These are phyloP conservation scores for Lachancea waltii DNA, from an alignment of 805 yeast genomes.

Conservation along the genomic window DNA sequence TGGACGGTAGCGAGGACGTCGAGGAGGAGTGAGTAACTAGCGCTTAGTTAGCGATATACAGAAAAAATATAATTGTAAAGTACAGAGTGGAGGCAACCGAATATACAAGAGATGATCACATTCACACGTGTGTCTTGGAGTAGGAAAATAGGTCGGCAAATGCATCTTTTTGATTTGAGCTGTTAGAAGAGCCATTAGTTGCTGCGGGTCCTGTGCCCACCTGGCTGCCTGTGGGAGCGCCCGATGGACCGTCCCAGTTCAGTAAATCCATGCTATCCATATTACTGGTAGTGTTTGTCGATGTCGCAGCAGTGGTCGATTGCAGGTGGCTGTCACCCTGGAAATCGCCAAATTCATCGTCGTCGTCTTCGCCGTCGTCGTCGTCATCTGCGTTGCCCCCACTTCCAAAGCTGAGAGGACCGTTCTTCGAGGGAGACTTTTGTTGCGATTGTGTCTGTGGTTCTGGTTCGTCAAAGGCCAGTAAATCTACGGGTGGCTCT, in stretches of 20 bases:
- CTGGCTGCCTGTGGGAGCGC: slow-evolving; percentile 13
- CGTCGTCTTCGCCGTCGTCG: slow-evolving; percentile 24
- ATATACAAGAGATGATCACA: slow-evolving; percentile 15
- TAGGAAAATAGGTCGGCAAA: slow-evolving; percentile 28
- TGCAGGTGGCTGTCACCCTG: slow-evolving; percentile 26
- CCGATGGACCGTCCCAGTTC: slow-evolving; percentile 8
- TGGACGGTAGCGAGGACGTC: slow-evolving; percentile 65
- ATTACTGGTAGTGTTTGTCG: slow-evolving; percentile 3
- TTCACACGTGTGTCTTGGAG: slow-evolving; percentile 28
- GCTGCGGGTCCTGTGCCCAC: slow-evolving; percentile 2
- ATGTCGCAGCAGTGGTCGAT: slow-evolving; percentile 12
- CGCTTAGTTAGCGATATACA: neutral
- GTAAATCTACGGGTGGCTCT: slow-evolving; percentile 24
- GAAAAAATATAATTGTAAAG: slow-evolving; percentile 5
- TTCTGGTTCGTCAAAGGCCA: slow-evolving; percentile 25
- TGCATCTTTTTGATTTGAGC: slow-evolving; percentile 15
- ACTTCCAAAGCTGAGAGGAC: too few species aligned
- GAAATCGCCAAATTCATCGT: slow-evolving; percentile 36
- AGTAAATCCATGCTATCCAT: slow-evolving; percentile 7
- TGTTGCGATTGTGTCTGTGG: neutral
- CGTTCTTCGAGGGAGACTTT: neutral
- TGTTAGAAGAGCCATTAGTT: neutral
- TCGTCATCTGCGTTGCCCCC: too few species aligned
- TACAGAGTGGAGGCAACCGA: slow-evolving; percentile 2
- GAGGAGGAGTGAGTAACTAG: slow-evolving; percentile 35